Conservation (phyloP, 352 stramenopile species). For the Pythium monospermum region DNA sequence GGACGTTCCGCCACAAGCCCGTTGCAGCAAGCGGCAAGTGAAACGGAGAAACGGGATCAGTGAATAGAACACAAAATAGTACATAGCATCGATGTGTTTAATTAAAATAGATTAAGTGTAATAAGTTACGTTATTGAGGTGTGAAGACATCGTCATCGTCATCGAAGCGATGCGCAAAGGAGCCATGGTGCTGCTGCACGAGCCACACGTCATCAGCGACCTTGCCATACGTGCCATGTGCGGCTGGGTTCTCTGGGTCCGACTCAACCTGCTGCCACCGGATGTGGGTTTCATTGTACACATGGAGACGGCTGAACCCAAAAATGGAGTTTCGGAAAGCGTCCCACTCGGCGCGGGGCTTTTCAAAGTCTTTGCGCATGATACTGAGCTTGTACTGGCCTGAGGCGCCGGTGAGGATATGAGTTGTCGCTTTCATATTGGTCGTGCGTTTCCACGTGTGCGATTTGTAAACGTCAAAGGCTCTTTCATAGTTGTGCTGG, state of each 20-base stretch:
- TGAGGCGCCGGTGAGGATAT: slow-evolving; percentile 88
- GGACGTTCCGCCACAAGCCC: no score
- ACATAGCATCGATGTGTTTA: no score
- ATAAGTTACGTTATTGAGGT: slow-evolving; percentile 7
- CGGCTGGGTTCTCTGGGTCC: slow-evolving; percentile 69
- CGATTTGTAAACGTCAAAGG: slow-evolving; percentile 74
- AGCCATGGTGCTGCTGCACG: slow-evolving; percentile 86
- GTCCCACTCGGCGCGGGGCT: slow-evolving; percentile 54
- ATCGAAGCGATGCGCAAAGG: slow-evolving; percentile 40
- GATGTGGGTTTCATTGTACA: slow-evolving; percentile 86
- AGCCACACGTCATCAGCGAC: slow-evolving; percentile 89
- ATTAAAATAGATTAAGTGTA: no score
- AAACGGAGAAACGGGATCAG: background rate
- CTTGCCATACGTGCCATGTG: slow-evolving; percentile 67
- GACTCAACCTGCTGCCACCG: slow-evolving; percentile 86
- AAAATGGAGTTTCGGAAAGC: slow-evolving; percentile 87
- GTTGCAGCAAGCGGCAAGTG: background rate
- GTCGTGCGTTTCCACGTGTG: slow-evolving; percentile 56
- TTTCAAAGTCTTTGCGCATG: slow-evolving; percentile 77
- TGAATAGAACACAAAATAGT: background rate
- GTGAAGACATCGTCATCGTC: background rate
- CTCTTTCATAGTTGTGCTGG: slow-evolving; percentile 90
- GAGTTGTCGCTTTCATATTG: slow-evolving; percentile 83
- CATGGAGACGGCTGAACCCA: slow-evolving; percentile 78
- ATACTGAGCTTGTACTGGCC: slow-evolving; percentile 75